Evolutionary conservation across 1,284 basidiomycete genomes (phyloP).

Genomic region (Microbotryomycetes sp.): DNA sequence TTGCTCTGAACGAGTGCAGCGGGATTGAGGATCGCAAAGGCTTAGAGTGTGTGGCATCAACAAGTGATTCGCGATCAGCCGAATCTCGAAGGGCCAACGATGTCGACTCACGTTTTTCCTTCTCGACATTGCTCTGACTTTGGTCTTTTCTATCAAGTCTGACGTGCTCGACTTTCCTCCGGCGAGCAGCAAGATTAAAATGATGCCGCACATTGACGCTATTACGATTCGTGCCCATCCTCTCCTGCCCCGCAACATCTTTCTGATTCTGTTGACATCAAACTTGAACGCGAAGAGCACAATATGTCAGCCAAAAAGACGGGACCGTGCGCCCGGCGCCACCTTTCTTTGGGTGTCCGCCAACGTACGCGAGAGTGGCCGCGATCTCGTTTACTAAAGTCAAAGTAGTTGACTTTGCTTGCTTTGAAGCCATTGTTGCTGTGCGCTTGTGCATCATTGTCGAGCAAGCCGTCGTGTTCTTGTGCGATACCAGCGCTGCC

Average conservation of each 20-base stretch:
- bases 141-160: conserved; percentile 10
- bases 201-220: background rate
- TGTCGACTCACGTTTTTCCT: conserved; percentile 10
- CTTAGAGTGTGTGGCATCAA: background rate
- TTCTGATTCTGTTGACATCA: background rate
- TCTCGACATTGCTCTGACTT: conserved; percentile 1
- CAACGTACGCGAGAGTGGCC: background rate
- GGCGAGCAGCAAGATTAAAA: background rate
- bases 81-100: too few relatives aligned
- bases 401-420: background rate
- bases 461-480: background rate
- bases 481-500: background rate
- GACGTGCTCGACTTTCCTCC: background rate
- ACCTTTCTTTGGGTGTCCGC: background rate
- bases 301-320: background rate
- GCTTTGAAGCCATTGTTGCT: background rate
- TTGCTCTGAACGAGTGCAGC: conserved; percentile 22
- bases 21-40: conserved; percentile 22
- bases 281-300: too few relatives aligned
- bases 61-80: too few relatives aligned
- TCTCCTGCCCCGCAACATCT: background rate
- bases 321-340: too few relatives aligned
- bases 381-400: background rate
- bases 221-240: background rate
- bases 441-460: background rate